Percentiles rank a stretch among this genome's conserved stretches.
These are phyloP conservation scores for Syncephalastrum contaminatum DNA, from an alignment of 371 early-diverging fungal species.

Conservation along the genomic window DNA sequence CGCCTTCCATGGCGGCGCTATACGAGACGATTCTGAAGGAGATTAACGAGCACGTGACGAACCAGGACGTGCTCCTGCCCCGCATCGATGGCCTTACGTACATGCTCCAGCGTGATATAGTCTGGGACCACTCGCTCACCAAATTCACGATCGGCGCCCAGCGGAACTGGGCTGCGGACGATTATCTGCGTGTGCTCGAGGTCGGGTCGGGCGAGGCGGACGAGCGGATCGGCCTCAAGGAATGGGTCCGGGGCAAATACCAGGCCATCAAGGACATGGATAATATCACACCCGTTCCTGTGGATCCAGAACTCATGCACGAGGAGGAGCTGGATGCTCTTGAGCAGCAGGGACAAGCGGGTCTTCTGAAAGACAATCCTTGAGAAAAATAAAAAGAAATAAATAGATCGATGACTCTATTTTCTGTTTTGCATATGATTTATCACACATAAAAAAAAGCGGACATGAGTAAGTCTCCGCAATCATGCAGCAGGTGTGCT, in stretches of 20 bases:
- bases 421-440: not conserved
- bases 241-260: slow-evolving; percentile 20
- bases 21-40: slow-evolving; percentile 15
- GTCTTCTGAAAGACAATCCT: not conserved
- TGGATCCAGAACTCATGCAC: too few relatives aligned
- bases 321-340: not conserved
- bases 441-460: not conserved
- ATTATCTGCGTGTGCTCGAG: slow-evolving; percentile 18
- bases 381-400: not conserved
- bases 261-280: slow-evolving; percentile 6
- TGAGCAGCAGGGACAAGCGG: not conserved
- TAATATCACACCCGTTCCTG: not conserved
- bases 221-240: slow-evolving; percentile 20
- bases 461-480: too few relatives aligned
- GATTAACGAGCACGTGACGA: slow-evolving; percentile 12
- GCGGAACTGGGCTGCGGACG: slow-evolving; percentile 14
- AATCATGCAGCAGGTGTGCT: too few relatives aligned
- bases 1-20: slow-evolving; percentile 11
- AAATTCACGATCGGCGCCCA: slow-evolving; percentile 15
- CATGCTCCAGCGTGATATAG: slow-evolving; percentile 22
- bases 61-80: slow-evolving; percentile 11
- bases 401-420: not conserved
- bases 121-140: slow-evolving; percentile 21
- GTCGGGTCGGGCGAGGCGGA: slow-evolving; percentile 17
- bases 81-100: slow-evolving; percentile 26